Evolutionary conservation across 2,329 filamentous ascomycete species (phyloP), one percentile per base, ranked within the genome.

Genomic region (Bipolaris cookei): DNA sequence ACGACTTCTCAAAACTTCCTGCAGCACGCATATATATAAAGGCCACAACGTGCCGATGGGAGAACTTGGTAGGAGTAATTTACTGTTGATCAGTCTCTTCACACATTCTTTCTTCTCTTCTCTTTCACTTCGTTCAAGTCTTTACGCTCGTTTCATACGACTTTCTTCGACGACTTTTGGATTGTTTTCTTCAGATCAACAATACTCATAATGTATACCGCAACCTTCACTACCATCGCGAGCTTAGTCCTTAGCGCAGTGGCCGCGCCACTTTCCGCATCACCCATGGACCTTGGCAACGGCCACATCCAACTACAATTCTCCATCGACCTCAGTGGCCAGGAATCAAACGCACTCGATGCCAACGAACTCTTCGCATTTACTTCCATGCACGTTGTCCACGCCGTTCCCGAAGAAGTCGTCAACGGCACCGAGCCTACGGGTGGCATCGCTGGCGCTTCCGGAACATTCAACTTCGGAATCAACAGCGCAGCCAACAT

Each of bases 391-490:
- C 84, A 80, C 71, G 63, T 73, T 49, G 70, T 84, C 53, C 60
- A 76, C 21, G 82, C 83, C 8, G 78, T 75, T 2, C 82, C 82
- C 0, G 77, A 81, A 20, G 74, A 85, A 66, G 82, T 85, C 53
- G 79, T 84, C 63, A 77, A 83, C 67, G 71, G 69, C 35, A 78
- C 78, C 11, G 79, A 77, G 58, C 65, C 68, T 14, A 75, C 77
- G 1, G 78, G 78, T 41, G 81, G 81, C 11, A 70, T 82, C 3
- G 62, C 72, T 14, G 81, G 81, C 39, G 77, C 80, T 43, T 67
- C 71, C 16, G 83, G 83, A 16, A 73, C 76, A 57, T 86, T 81
- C 78, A 78, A 80, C 67, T 82, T 81, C 64, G 83, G 81, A 56
- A 79, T 86, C 72, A 84, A 85, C 76, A 77, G 76, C 25, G 59